Base-by-base conservation (phyloP, 352 stramenopile species). In the Aphanomyces stellatus region DNA sequence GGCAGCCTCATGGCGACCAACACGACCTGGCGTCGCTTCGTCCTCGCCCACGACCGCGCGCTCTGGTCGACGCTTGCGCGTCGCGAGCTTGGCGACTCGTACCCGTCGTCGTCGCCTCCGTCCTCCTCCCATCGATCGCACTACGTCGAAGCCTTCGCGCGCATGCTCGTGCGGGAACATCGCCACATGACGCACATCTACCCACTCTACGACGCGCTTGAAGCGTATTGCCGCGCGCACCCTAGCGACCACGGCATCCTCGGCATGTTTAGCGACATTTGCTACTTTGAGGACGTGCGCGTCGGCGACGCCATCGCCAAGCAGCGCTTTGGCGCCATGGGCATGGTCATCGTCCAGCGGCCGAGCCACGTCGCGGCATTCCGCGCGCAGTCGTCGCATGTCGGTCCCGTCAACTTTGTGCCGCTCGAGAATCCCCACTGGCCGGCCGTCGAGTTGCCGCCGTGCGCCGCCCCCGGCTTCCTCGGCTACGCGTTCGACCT, bases 401-500 rank as follows among this genome's bases (percentile, higher is more conserved):
- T 78, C 4, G 77, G 75, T 6, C 78, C 78, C 4, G 81, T 89
- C 64, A 80, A 82, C 10, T 90, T 91, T 56, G 81, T 90, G 4
- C 81, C 78, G 0, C 73, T 90, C 19, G 72, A 85, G 24, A 91
- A 91, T 51, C 81, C 81, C 24, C 70, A 87, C 46, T 91, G 83
- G 80, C 81, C 83, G 2, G 69, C 73, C 30, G 86, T 88, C 49
- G 76, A 82, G 4, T 69, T 80, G 1, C 75, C 76, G 0, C 53
- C 43, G 5, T 68, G 87, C 2, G 53, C 74, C 35, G 72, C 70
- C 30, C 74, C 73, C 0, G 81, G 83, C 3, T 92, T 86, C 46
- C 65, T 89, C n/a, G 80, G 83, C 10, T 92, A 92, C 60, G 80
- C 80, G 0, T 88, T 88, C 51, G 79, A 92, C 56, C 77, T 86